A percentile compares a stretch with the other conserved stretches of the same genome.
Evolutionary conservation across 1,284 basidiomycete species (phyloP).

Genomic region (Wallemia hederae): DNA sequence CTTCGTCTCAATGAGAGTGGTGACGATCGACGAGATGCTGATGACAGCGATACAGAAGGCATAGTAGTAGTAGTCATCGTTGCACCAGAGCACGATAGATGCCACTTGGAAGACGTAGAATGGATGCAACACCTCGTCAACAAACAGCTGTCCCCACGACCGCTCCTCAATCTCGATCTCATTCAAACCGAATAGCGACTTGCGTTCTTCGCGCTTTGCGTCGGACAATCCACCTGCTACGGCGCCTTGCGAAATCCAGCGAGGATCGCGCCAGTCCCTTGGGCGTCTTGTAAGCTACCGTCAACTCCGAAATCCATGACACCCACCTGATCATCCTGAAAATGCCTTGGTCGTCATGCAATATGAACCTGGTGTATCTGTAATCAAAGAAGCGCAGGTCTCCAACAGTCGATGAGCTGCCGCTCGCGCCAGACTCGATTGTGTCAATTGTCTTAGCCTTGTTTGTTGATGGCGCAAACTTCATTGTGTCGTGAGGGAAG

Average conservation of each 20-base stretch:
- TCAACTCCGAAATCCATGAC: conserved; percentile 7
- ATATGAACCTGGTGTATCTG: conserved; percentile 66
- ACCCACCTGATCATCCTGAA: conserved; percentile 56
- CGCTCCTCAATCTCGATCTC: conserved; percentile 67
- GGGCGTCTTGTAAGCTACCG: conserved; percentile 1
- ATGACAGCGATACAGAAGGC: conserved; percentile 92
- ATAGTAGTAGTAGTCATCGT: conserved; percentile 72
- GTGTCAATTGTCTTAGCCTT: conserved; percentile 12
- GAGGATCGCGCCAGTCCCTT: conserved; percentile 75
- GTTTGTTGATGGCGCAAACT: background rate
- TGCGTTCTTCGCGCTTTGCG: conserved; percentile 30
- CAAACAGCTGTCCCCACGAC: conserved; percentile 50
- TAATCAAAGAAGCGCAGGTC: conserved; percentile 32
- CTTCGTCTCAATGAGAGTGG: conserved; percentile 74
- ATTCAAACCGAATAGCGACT: conserved; percentile 54
- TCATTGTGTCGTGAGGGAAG: conserved; percentile 22
- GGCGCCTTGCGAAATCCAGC: conserved; percentile 33
- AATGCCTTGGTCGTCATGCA: conserved; percentile 55
- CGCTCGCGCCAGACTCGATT: conserved; percentile 13
- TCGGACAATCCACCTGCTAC: conserved; percentile 35
- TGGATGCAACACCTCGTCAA: conserved; percentile 87
- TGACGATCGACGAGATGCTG: conserved; percentile 52
- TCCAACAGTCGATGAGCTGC: conserved; percentile 15
- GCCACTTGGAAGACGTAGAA: conserved; percentile 98
- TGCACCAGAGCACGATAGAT: conserved; percentile 71